Evolutionary conservation across 2,329 filamentous ascomycete genomes (phyloP).

Genomic region (Fusarium metavorans): DNA sequence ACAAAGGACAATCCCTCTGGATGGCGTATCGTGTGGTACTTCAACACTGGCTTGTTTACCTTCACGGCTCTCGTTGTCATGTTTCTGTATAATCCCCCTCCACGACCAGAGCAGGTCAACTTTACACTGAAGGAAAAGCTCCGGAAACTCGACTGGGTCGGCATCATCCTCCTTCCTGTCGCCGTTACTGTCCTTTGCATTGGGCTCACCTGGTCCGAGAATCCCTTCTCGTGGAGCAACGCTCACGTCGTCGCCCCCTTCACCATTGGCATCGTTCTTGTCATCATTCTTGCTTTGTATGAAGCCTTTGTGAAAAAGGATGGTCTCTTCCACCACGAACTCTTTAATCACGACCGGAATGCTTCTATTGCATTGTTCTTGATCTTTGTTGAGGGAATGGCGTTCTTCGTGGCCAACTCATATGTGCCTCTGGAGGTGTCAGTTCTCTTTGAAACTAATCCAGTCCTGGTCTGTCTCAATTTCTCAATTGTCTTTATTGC

Average conservation of each 20-base stretch:
- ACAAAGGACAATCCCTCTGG: background rate
- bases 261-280: background rate
- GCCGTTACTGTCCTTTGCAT: background rate
- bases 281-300: background rate
- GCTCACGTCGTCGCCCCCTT: background rate
- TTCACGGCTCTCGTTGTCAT: background rate
- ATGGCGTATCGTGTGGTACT: background rate
- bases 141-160: background rate
- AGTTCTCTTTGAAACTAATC: background rate
- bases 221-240: background rate
- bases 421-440: background rate
- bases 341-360: background rate
- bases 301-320: background rate
- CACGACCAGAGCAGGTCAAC: background rate
- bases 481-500: background rate
- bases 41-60: background rate
- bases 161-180: background rate
- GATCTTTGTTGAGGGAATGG: background rate
- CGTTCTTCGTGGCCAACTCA: background rate
- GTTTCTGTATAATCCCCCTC: background rate
- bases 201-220: background rate
- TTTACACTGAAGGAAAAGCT: background rate
- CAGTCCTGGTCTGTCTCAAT: background rate
- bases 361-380: background rate
- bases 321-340: background rate